Conservation (phyloP, 2,329 filamentous ascomycete species). For the Seiridium cupressi region DNA sequence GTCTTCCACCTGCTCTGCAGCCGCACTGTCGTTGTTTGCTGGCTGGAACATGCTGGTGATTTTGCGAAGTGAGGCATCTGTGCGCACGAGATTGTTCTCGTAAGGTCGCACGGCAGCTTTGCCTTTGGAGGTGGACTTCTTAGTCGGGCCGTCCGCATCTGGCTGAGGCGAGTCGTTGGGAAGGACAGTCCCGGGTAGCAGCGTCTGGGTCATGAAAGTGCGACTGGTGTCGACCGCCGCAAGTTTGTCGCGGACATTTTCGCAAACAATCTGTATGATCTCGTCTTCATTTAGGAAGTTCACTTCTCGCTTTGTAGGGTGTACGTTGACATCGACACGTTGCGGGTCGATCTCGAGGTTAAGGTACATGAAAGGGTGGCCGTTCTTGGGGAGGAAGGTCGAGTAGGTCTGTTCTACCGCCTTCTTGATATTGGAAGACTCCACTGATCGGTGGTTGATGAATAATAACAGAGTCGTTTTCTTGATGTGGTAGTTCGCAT, state of each 20-base stretch:
- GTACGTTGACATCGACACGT: conserved; percentile 93
- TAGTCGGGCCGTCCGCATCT: conserved; percentile 26
- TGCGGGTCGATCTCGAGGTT: conserved; percentile 90
- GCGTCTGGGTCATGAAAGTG: conserved; percentile 89
- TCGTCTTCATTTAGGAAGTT: conserved; percentile 98
- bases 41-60: conserved; percentile 94
- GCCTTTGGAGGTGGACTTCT: conserved; percentile 31
- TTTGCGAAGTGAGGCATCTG: conserved; percentile 84
- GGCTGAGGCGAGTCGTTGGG: conserved; percentile 23
- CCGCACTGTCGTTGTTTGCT: conserved; percentile 34
- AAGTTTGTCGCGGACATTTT: conserved; percentile 73
- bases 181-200: conserved; percentile 66
- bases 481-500: conserved; percentile 93
- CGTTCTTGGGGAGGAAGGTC: conserved; percentile 85
- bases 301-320: conserved; percentile 94
- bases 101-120: conserved; percentile 58
- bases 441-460: conserved; percentile 94
- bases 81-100: conserved; percentile 87
- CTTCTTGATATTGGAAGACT: conserved; percentile 84
- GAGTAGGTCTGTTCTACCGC: conserved; percentile 88
- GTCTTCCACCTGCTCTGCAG: conserved; percentile 23
- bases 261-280: conserved; percentile 83
- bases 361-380: conserved; percentile 91
- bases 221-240: conserved; percentile 89
- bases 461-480: conserved; percentile 85